phyloP scores from a whole-genome alignment of 1,284 basidiomycete genomes.

The Farysia itapuensis region DNA sequence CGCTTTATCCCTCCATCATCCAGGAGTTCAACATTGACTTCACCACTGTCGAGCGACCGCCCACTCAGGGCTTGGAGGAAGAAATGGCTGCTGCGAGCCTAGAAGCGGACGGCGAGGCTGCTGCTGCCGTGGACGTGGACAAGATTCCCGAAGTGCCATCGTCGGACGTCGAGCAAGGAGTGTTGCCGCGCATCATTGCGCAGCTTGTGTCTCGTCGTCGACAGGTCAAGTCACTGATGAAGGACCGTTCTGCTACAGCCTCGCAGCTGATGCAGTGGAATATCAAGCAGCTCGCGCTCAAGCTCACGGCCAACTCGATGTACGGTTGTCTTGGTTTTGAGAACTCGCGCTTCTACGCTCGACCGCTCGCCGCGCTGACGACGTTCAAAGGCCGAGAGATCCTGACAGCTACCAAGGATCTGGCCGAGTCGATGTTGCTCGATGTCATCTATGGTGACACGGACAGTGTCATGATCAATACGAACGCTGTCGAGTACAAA shows the following conservation, averaged over 20 bases:
- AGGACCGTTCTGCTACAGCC: constrained; percentile 75
- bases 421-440: constrained; percentile 84
- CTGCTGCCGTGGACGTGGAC: constrained; percentile 59
- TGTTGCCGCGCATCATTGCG: constrained; percentile 92
- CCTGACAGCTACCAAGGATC: constrained; percentile 84
- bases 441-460: constrained; percentile 99
- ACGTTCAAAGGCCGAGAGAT: constrained; percentile 99
- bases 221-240: constrained; percentile 93
- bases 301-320: constrained; percentile 99
- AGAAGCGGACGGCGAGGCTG: neutral
- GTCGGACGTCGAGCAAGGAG: constrained; percentile 75
- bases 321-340: constrained; percentile 99
- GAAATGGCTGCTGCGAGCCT: neutral
- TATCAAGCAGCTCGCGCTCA: constrained; percentile 95
- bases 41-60: constrained; percentile 79
- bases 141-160: constrained; percentile 86
- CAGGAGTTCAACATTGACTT: constrained; percentile 99
- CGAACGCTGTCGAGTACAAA: constrained; percentile 81
- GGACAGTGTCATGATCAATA: constrained; percentile 98
- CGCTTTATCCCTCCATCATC: constrained; percentile 97
- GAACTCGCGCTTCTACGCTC: constrained; percentile 94
- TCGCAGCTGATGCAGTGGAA: constrained; percentile 85
- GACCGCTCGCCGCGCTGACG: constrained; percentile 90
- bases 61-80: constrained; percentile 63
- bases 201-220: constrained; percentile 85